Conservation (phyloP, 2,329 filamentous ascomycete genomes). For the Rhexocercosporidium sp. region DNA sequence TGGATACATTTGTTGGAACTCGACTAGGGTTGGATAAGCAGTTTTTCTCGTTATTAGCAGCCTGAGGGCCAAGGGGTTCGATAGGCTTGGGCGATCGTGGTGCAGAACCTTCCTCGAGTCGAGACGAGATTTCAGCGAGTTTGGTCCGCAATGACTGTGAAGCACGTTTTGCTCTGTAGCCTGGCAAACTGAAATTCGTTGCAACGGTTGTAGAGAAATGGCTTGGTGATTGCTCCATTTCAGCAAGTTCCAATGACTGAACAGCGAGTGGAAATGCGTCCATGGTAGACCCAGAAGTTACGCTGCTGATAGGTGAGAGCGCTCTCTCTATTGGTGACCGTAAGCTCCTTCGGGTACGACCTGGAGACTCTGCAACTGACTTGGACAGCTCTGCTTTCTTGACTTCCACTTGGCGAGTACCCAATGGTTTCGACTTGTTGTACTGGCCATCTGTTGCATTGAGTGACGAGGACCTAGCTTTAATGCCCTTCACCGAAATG, state of each 20-base stretch:
- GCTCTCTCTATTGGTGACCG: constrained; percentile 13
- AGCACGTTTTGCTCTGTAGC: constrained; percentile 29
- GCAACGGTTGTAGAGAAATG: constrained; percentile 33
- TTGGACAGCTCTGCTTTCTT: neutral
- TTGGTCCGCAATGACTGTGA: constrained; percentile 10
- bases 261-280: constrained; percentile 35
- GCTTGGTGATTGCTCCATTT: constrained; percentile 17
- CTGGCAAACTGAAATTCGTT: constrained; percentile 40
- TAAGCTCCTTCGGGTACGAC: neutral
- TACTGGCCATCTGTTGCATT: neutral
- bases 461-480: neutral
- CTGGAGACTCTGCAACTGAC: neutral
- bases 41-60: neutral
- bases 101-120: neutral
- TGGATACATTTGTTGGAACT: constrained; percentile 3
- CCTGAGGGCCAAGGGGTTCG: neutral
- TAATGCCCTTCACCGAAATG: neutral
- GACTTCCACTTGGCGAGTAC: neutral
- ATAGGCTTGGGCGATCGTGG: neutral
- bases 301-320: constrained; percentile 24
- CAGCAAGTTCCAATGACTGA: constrained; percentile 26
- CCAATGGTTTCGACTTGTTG: neutral
- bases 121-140: constrained; percentile 1
- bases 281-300: constrained; percentile 26
- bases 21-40: neutral